Conservation (phyloP, 768 basidiomycete genomes). For the Hirschioporus abietinus region DNA sequence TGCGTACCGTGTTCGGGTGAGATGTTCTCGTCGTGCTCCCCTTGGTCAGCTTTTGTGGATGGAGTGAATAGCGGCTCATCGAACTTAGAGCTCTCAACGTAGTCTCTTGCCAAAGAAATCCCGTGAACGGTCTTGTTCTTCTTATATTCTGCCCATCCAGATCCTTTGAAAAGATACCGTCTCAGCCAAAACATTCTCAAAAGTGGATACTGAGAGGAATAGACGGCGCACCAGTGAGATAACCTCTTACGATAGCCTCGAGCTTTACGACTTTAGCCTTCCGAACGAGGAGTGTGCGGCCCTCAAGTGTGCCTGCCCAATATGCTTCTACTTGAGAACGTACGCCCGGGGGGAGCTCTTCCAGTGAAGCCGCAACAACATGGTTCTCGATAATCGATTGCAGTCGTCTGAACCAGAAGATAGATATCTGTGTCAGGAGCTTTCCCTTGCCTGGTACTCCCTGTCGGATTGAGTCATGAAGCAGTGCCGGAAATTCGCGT, state of each 20-base stretch:
- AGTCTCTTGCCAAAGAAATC: slow-evolving; percentile 64
- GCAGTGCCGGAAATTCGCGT: background rate
- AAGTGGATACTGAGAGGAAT: background rate
- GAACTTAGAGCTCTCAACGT: slow-evolving; percentile 83
- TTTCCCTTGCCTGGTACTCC: slow-evolving; percentile 93
- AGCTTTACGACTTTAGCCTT: slow-evolving; percentile 86
- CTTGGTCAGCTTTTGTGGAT: slow-evolving; percentile 93
- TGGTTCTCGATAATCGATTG: slow-evolving; percentile 81
- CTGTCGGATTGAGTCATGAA: slow-evolving; percentile 33
- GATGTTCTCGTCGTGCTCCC: slow-evolving; percentile 94
- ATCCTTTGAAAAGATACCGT: slow-evolving; percentile 47
- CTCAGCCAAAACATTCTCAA: slow-evolving; percentile 10
- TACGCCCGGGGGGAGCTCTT: slow-evolving; percentile 80
- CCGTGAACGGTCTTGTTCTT: slow-evolving; percentile 84
- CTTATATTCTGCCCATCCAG: slow-evolving; percentile 94
- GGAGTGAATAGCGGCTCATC: slow-evolving; percentile 88
- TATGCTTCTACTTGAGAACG: slow-evolving; percentile 27
- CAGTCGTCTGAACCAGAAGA: slow-evolving; percentile 94
- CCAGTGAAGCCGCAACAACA: slow-evolving; percentile 57
- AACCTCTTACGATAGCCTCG: slow-evolving; percentile 95
- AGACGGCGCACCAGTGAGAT: slow-evolving; percentile 73
- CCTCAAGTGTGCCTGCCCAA: slow-evolving; percentile 73
- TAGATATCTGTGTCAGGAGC: slow-evolving; percentile 82
- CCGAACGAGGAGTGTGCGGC: slow-evolving; percentile 85
- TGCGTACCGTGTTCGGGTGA: slow-evolving; percentile 66